Evolutionary conservation across 1,284 basidiomycete species (phyloP).

Genomic region (Inonotus hispidus): DNA sequence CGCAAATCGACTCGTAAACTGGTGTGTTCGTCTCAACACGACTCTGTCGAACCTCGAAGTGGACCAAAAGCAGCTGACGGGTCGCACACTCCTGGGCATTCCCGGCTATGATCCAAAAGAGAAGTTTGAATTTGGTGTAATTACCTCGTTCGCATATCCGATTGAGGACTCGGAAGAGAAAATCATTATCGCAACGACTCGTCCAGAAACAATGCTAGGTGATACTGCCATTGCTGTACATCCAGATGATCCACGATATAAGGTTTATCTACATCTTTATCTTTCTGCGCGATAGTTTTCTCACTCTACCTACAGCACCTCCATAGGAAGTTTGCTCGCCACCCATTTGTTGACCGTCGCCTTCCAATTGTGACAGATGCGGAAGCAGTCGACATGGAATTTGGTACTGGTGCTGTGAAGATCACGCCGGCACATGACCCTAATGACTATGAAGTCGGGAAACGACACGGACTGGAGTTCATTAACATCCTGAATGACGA

Average conservation of each 20-base stretch:
- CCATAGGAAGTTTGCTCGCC: conserved; percentile 87
- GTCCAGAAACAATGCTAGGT: conserved; percentile 98
- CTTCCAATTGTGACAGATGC: conserved; percentile 88
- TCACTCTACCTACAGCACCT: conserved; percentile 54
- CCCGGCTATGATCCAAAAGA: conserved; percentile 95
- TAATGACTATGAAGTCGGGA: conserved; percentile 95
- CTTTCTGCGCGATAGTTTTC: background rate
- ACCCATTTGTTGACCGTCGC: conserved; percentile 87
- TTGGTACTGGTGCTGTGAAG: conserved; percentile 98
- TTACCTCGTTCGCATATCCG: conserved; percentile 93
- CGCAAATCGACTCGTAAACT: conserved; percentile 96
- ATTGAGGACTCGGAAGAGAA: conserved; percentile 91
- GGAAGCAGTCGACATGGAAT: conserved; percentile 89
- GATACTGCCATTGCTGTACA: conserved; percentile 98
- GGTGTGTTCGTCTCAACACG: conserved; percentile 96
- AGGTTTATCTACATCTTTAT: conserved; percentile 25
- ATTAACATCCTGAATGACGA: conserved; percentile 98
- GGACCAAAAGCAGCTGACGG: conserved; percentile 89
- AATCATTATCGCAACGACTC: conserved; percentile 94
- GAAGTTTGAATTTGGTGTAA: conserved; percentile 95
- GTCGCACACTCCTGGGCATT: conserved; percentile 84
- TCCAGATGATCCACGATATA: conserved; percentile 92
- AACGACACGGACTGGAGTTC: conserved; percentile 86
- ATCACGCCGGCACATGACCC: conserved; percentile 99
- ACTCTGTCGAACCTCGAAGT: conserved; percentile 98